A percentile compares a stretch with the other conserved stretches of the same genome.
These are phyloP conservation scores for Echites panduratus DNA, from an alignment of 257 asterid genomes.

Conservation along the genomic window DNA sequence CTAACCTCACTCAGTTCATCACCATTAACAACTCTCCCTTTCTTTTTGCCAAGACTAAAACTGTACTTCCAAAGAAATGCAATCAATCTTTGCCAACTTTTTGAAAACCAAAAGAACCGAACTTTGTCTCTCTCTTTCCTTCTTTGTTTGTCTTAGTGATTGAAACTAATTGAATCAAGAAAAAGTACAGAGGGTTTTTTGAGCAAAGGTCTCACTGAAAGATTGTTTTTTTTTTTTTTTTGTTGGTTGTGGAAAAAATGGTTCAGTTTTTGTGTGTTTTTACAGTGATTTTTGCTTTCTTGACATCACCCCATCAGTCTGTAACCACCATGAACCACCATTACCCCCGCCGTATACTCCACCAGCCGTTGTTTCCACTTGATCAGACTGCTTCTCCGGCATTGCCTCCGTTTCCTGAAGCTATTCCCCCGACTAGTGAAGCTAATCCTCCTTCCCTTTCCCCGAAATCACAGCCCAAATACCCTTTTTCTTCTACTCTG, in stretches of 20 bases:
- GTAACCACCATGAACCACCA: slow-evolving; percentile 17
- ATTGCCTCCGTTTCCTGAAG: slow-evolving; percentile 32
- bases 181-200: background rate
- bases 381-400: slow-evolving; percentile 28
- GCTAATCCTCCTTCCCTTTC: slow-evolving; percentile 28
- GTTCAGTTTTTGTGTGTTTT: slow-evolving; percentile 2
- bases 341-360: slow-evolving; percentile 55
- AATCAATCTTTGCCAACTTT: slow-evolving; percentile 12
- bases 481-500: slow-evolving; percentile 59
- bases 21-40: background rate
- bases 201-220: background rate
- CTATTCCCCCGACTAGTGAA: slow-evolving; percentile 34
- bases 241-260: slow-evolving; percentile 5
- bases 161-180: background rate
- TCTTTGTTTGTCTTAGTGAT: slow-evolving; percentile 1
- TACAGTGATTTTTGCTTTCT: background rate
- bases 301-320: background rate
- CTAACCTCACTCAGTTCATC: background rate
- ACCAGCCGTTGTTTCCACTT: slow-evolving; percentile 33
- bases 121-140: background rate
- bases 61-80: background rate
- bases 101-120: slow-evolving; percentile 11
- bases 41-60: background rate
- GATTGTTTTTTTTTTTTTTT: background rate
- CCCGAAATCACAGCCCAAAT: slow-evolving; percentile 46